Percentiles rank a stretch among this genome's conserved stretches.
Conservation (phyloP, 139 green algal genomes). For the Chlorella sp. region DNA sequence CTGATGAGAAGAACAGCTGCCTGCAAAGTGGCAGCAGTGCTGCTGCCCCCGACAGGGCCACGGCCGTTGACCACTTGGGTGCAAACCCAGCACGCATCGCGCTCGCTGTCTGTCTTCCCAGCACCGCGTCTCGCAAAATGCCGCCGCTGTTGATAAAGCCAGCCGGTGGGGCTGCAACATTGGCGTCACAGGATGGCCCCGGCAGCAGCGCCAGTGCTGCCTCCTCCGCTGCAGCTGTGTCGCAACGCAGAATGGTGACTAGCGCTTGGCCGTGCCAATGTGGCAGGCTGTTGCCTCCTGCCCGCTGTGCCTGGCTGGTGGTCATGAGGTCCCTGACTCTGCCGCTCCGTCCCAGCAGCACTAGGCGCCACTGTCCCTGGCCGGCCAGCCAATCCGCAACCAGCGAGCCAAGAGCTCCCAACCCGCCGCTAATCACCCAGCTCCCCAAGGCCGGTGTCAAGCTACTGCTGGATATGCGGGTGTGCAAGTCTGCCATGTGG, state of each 20-base stretch:
- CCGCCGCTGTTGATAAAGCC: conserved; percentile 64
- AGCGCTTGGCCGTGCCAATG: neutral
- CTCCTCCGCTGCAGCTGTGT: conserved; percentile 19
- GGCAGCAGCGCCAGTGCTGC: neutral
- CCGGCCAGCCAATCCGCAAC: conserved; percentile 57
- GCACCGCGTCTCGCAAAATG: conserved; percentile 60
- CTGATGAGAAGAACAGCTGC: conserved; percentile 58
- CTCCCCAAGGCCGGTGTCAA: no score
- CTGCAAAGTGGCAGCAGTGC: conserved; percentile 22
- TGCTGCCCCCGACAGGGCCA: neutral
- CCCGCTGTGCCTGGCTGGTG: neutral
- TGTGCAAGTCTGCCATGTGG: no score
- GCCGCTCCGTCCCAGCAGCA: conserved; percentile 45
- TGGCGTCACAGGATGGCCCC: neutral
- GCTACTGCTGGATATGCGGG: no score
- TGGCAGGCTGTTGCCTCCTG: neutral
- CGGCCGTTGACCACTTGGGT: conserved; percentile 46
- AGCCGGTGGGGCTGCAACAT: neutral
- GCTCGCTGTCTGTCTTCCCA: conserved; percentile 49
- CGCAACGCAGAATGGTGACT: conserved; percentile 20
- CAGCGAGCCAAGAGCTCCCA: conserved; percentile 46
- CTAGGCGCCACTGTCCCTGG: neutral
- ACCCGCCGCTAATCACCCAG: conserved; percentile 35
- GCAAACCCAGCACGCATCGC: conserved; percentile 45
- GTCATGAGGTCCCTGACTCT: neutral